A percentile compares a stretch with the other conserved stretches of the same genome.
These are phyloP conservation scores for Paralagenidium karlingii DNA, from an alignment of 352 stramenopile species.

Conservation along the genomic window DNA sequence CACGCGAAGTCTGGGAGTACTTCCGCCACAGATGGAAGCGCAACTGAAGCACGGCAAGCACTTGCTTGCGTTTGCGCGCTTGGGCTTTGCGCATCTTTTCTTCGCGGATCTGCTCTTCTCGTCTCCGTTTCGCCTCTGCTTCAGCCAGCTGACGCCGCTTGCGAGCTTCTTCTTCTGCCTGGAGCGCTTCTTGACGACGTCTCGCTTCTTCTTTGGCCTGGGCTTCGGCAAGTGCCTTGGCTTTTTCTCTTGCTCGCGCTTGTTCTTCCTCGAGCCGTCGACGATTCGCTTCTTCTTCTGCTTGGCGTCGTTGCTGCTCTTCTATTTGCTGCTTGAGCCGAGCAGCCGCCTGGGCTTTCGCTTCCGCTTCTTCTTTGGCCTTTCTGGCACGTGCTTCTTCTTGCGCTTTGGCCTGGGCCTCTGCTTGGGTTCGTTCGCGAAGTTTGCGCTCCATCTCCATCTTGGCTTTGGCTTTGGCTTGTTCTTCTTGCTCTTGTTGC, in stretches of 20 bases:
- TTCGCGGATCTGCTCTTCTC: slow-evolving; percentile 9
- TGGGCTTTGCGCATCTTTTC: neutral
- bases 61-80: neutral
- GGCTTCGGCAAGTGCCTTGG: too few relatives aligned
- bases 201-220: neutral
- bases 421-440: slow-evolving; percentile 1
- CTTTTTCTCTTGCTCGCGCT: slow-evolving; percentile 10
- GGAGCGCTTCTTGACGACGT: too few relatives aligned
- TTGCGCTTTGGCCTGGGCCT: slow-evolving; percentile 7
- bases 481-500: slow-evolving; percentile 14
- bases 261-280: slow-evolving; percentile 12
- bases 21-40: slow-evolving; percentile 50
- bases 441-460: slow-evolving; percentile 3
- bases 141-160: slow-evolving; percentile 25
- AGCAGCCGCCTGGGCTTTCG: too few relatives aligned
- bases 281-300: slow-evolving; percentile 27
- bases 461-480: neutral
- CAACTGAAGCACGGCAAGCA: slow-evolving; percentile 30
- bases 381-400: neutral
- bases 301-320: slow-evolving; percentile 8
- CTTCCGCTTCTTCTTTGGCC: slow-evolving; percentile 1
- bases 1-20: too few relatives aligned
- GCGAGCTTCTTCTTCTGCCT: neutral
- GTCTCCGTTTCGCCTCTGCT: slow-evolving; percentile 19
- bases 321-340: slow-evolving; percentile 6